Evolutionary conservation across 805 yeast species (phyloP).

Genomic region (Kodamaea hsintzibuensis): DNA sequence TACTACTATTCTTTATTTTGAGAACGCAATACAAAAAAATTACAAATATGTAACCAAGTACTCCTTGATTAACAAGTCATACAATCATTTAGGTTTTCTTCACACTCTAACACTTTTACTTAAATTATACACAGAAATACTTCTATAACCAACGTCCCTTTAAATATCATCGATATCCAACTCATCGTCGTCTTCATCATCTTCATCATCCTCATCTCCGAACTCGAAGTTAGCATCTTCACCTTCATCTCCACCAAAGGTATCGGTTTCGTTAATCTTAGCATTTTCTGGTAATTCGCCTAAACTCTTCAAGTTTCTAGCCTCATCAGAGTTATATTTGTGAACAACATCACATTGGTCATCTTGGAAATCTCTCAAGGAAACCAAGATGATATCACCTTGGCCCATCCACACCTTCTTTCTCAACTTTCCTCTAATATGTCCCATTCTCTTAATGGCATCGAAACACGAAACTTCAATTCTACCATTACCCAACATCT

Average conservation of each 20-base stretch:
- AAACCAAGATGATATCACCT: slow-evolving; percentile 95
- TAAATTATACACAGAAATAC: slow-evolving; percentile 7
- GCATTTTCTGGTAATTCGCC: slow-evolving; percentile 98
- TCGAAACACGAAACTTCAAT: slow-evolving; percentile 95
- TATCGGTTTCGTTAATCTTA: slow-evolving; percentile 95
- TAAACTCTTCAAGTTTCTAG: slow-evolving; percentile 89
- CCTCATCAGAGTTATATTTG: slow-evolving; percentile 96
- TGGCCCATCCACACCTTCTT: slow-evolving; percentile 99
- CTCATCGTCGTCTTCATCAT: slow-evolving; percentile 67
- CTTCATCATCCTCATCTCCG: slow-evolving; percentile 86
- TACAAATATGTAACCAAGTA: background rate
- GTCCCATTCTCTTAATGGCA: slow-evolving; percentile 91
- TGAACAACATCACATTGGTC: slow-evolving; percentile 97
- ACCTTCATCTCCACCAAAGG: slow-evolving; percentile 94
- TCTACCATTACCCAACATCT: slow-evolving; percentile 98
- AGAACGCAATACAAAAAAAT: background rate
- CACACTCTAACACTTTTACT: background rate
- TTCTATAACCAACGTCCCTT: slow-evolving; percentile 14
- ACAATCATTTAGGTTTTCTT: no score
- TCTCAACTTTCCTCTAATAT: slow-evolving; percentile 97
- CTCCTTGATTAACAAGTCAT: no score
- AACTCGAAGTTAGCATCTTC: slow-evolving; percentile 98
- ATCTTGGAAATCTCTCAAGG: slow-evolving; percentile 97
- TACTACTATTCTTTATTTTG: background rate
- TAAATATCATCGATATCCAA: slow-evolving; percentile 95